Evolutionary conservation across 352 stramenopile genomes (phyloP), one percentile per base, ranked within the genome.

Genomic region (Globisporangium sylvaticum): DNA sequence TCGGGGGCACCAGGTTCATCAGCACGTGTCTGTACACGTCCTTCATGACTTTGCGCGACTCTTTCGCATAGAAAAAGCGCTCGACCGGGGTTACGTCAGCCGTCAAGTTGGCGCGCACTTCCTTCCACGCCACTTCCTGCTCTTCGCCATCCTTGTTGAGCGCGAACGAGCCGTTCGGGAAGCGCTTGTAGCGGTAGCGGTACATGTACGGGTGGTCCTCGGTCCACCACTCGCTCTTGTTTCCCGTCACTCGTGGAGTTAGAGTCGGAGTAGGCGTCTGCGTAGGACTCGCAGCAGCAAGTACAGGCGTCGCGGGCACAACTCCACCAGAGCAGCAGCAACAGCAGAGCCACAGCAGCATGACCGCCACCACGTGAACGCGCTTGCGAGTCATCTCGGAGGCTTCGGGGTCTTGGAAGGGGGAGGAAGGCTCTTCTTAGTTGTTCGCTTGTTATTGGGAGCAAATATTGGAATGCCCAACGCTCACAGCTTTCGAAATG

Each of bases 1-100:
- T 76, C 0, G 79, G 77, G 25, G 79, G 81, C 31, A 89, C 74
- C 46, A 86, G 67, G 31, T 84, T 82, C 70, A 87, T 85, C 54
- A 87, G 69, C 29, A 87, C 27, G 42, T 73, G 39, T 22, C 58
- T 67, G 4, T 71, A 63, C 4, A 77, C 52, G 22, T 78, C 62
- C 31, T 80, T 78, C 42, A 77, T 72, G 6, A 75, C 39, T 9
- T 73, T 75, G 39, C 65, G 77, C 12, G 71, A 65, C 56, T 70
- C 63, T 31, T 74, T 65, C 53, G 34, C 71, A 15, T 63, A 74
- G 25, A 86, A 66, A 75, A 62, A 81, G 58, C 50, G 65, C 64
- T 67, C 73, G 58, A 58, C 63, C 56, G 62, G 62, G 25, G 60
- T 79, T 54, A 66, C 54, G 18, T 53, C 44, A 7, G 53, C 65